Evolutionary conservation across 805 yeast species (phyloP).

Genomic region (Candida odintsovae): DNA sequence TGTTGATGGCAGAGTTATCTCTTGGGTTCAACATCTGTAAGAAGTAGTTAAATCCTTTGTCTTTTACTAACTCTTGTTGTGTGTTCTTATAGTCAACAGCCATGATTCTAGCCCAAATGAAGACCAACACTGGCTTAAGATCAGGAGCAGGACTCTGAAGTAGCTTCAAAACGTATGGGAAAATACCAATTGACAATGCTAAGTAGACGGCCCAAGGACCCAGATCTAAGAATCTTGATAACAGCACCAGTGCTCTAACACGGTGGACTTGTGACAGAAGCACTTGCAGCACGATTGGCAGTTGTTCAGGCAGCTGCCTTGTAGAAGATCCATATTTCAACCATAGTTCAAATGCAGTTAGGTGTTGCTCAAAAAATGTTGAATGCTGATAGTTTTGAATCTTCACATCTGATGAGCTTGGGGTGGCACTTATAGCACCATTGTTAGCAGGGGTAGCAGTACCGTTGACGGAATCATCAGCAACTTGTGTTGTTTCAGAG

Average conservation of each 20-base stretch:
- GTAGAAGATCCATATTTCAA: slow-evolving; percentile 82
- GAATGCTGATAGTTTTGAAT: slow-evolving; percentile 73
- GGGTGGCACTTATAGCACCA: slow-evolving; percentile 19
- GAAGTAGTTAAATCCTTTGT: slow-evolving; percentile 85
- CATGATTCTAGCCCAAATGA: slow-evolving; percentile 97
- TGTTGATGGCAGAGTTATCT: slow-evolving; percentile 13
- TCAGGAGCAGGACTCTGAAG: slow-evolving; percentile 95
- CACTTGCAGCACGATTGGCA: slow-evolving; percentile 91
- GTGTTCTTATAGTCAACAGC: slow-evolving; percentile 88
- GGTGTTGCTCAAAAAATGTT: slow-evolving; percentile 90
- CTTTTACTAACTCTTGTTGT: slow-evolving; percentile 88
- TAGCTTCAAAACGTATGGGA: slow-evolving; percentile 87
- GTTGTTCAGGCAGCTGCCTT: slow-evolving; percentile 82
- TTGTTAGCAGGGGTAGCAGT: not conserved
- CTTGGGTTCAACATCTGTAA: slow-evolving; percentile 64
- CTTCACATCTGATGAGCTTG: slow-evolving; percentile 14
- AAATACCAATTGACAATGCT: slow-evolving; percentile 90
- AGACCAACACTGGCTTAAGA: slow-evolving; percentile 86
- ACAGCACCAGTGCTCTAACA: slow-evolving; percentile 74
- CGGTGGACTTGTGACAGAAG: slow-evolving; percentile 91
- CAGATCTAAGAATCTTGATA: slow-evolving; percentile 81
- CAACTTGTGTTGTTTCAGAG: not conserved
- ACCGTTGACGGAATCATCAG: not conserved
- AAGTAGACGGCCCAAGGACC: slow-evolving; percentile 98
- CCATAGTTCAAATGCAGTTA: slow-evolving; percentile 97